These are phyloP conservation scores for Arctium minus DNA, from an alignment of 129 eudicot genomes.

Conservation along the genomic window DNA sequence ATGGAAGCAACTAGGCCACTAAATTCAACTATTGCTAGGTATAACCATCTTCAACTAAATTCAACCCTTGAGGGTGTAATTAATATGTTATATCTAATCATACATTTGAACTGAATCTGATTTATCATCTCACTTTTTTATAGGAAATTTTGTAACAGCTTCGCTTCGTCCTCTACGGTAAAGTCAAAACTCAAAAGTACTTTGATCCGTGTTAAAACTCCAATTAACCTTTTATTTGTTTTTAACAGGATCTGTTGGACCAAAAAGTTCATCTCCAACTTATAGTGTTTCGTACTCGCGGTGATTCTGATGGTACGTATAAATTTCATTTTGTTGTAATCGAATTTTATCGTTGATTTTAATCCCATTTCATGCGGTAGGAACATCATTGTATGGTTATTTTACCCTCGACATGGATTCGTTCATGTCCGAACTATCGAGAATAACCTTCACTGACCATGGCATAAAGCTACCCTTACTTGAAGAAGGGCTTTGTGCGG, in stretches of 20 bases:
- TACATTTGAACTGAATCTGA: background rate
- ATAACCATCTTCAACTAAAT: too few species aligned
- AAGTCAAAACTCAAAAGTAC: background rate
- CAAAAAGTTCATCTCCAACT: background rate
- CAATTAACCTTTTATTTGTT: background rate
- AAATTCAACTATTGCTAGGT: too few species aligned
- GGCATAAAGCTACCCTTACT: background rate
- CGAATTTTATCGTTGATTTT: background rate
- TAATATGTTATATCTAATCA: background rate
- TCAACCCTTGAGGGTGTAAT: too few species aligned
- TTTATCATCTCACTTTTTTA: background rate
- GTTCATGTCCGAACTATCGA: background rate
- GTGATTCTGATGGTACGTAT: background rate
- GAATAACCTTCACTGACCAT: background rate
- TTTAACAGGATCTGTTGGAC: background rate
- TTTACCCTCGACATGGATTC: background rate
- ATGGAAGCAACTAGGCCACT: background rate
- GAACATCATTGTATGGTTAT: background rate
- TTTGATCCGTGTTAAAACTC: background rate
- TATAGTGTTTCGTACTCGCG: background rate
- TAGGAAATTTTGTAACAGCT: background rate
- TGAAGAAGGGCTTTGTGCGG: background rate
- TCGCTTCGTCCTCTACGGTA: background rate
- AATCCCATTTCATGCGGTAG: background rate
- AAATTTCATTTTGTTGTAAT: background rate